A percentile compares a stretch with the other conserved stretches of the same genome.
Evolutionary conservation across 106 monocot species (phyloP).

Genomic region (Hemerocallis citrina): DNA sequence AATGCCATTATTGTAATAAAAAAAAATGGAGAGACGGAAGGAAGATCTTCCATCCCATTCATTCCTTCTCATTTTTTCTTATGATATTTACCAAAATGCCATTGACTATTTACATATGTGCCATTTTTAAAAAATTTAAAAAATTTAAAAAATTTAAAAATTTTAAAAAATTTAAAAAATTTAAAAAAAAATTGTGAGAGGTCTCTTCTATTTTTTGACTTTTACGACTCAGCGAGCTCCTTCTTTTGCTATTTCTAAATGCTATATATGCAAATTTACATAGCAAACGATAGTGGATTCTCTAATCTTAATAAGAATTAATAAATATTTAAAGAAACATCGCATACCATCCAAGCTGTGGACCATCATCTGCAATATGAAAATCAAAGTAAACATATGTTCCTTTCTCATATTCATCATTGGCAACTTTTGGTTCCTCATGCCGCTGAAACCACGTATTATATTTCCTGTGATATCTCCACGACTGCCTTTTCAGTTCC

Average conservation of each 20-base stretch:
- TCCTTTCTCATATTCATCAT: conserved; percentile 88
- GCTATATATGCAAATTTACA: not conserved
- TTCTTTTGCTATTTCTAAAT: too few relatives aligned
- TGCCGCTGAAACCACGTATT: conserved; percentile 99
- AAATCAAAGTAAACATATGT: conserved; percentile 99
- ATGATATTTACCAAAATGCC: too few relatives aligned
- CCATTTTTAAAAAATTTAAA: too few relatives aligned
- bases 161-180: not conserved
- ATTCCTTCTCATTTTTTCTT: too few relatives aligned
- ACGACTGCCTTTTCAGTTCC: conserved; percentile 89
- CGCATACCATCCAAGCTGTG: conserved; percentile 82
- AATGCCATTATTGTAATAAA: too few relatives aligned
- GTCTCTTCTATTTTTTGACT: too few relatives aligned
- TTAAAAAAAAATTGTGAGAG: not conserved
- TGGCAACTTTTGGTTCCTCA: conserved; percentile 91
- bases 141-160: too few relatives aligned
- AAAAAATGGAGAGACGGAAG: too few relatives aligned
- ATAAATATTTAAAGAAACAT: not conserved
- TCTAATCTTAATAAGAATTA: not conserved
- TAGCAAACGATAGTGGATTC: not conserved
- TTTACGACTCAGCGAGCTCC: too few relatives aligned
- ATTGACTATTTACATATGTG: too few relatives aligned
- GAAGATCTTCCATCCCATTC: too few relatives aligned
- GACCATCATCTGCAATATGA: conserved; percentile 69
- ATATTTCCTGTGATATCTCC: conserved; percentile 94